Evolutionary conservation across 805 yeast genomes (phyloP), one percentile per base, ranked within the genome.

Genomic region (Myxozyma sirexii): DNA sequence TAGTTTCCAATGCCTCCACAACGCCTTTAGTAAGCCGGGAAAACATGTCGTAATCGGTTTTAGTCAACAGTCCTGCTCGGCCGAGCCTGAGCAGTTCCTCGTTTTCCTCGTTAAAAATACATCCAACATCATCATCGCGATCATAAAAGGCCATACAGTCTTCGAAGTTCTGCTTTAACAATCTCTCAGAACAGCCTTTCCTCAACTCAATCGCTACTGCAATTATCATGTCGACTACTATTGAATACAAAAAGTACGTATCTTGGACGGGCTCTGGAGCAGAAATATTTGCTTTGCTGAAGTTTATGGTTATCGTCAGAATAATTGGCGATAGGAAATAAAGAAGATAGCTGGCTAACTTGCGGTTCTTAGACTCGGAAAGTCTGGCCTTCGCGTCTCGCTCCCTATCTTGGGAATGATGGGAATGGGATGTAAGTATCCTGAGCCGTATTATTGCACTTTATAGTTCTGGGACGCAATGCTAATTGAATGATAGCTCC

Each of bases 321-420:
- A n/a, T 27, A n/a, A 15, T 33, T 7, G 51, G 41, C 37, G 27
- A 31, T 33, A 17, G 19, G 17, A 47, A 15, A 26, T 13, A 26
- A 26, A 13, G 17, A 1, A 23, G 38, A 17, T 15, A 23, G 10
- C 45, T 35, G 10, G 17, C 15, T 13, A 31, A 31, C n/a, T 19
- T n/a, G 5, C 35, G 17, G 23, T 15, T 2, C 15, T 8, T 29
- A 51, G 61, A 43, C 54, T 57, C 31, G 61, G 61, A 42, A 57
- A 57, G 50, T 52, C 57, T 24, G 61, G 61, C 29, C 57, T 57
- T 17, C 48, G 54, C 17, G 61, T 57, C 39, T 57, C 61, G 41
- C 54, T 52, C 29, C 57, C 57, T 27, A 57, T 57, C 35, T 41
- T 56, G 41, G 59, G 59, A 35, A 44, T 43, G 50, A 56, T 56